These are phyloP conservation scores for Penicillium verhagenii DNA, from an alignment of 495 filamentous ascomycete species.

Conservation along the genomic window DNA sequence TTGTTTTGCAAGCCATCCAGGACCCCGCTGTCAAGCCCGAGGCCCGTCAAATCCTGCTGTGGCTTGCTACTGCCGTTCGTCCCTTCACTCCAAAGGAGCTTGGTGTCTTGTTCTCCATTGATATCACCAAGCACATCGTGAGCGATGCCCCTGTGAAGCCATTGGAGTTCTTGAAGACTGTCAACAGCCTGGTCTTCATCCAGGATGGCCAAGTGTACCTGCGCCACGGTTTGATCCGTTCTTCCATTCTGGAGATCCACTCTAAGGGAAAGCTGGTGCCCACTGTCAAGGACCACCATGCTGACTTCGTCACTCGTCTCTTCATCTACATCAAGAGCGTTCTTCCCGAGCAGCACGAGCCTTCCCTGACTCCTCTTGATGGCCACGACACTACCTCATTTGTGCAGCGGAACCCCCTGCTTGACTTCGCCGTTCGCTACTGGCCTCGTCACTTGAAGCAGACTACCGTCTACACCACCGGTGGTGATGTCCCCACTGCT, in stretches of 20 bases:
- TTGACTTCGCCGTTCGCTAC: conserved; percentile 39
- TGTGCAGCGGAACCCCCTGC: conserved; percentile 25
- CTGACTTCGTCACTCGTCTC: conserved; percentile 31
- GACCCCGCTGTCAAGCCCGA: conserved; percentile 26
- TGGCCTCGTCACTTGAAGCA: conserved; percentile 33
- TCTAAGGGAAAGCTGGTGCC: conserved; percentile 28
- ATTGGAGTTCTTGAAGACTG: conserved; percentile 20
- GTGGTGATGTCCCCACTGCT: conserved; percentile 22
- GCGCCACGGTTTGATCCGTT: conserved; percentile 33
- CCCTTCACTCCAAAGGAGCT: conserved; percentile 32
- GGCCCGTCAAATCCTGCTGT: conserved; percentile 26
- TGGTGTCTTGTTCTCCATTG: conserved; percentile 24
- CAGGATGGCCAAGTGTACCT: conserved; percentile 36
- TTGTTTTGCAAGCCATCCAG: conserved; percentile 24
- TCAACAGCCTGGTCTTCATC: conserved; percentile 29
- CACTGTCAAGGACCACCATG: conserved; percentile 30
- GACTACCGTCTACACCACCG: conserved; percentile 24
- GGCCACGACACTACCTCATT: conserved; percentile 16
- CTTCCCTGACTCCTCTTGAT: conserved; percentile 27
- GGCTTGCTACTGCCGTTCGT: conserved; percentile 35
- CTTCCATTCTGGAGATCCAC: conserved; percentile 29
- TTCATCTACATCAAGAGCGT: conserved; percentile 31
- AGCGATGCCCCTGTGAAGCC: conserved; percentile 23
- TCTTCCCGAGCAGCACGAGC: conserved; percentile 29
- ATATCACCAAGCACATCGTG: conserved; percentile 29